phyloP scores from a whole-genome alignment of 2,329 filamentous ascomycete species.

The Colletotrichum limetticola region DNA sequence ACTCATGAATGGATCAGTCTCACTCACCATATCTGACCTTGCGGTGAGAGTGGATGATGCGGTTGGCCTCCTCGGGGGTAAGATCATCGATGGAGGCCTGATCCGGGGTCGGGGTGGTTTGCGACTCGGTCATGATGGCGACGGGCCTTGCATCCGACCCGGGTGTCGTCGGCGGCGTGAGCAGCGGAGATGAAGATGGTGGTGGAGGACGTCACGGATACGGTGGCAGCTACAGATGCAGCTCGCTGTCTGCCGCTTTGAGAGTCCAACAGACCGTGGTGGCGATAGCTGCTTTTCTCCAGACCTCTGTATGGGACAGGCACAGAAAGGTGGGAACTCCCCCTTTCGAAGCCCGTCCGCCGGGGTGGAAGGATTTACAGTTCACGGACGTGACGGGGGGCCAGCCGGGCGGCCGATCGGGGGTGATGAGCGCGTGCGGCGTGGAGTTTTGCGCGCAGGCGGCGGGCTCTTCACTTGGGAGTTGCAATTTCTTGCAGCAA shows the following conservation, averaged over 20 bases:
- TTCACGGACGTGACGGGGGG: conserved; percentile 8
- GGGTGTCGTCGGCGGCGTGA: background rate
- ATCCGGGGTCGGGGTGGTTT: conserved; percentile 56
- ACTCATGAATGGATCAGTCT: background rate
- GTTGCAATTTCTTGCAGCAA: background rate
- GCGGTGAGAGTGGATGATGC: conserved; percentile 76
- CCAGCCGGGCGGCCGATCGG: background rate
- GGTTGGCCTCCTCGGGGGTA: conserved; percentile 73
- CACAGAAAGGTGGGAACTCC: conserved; percentile 3
- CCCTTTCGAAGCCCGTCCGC: background rate
- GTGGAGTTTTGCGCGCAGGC: background rate
- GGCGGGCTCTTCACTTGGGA: background rate
- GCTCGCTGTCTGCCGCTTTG: background rate
- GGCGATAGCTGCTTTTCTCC: background rate
- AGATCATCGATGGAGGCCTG: conserved; percentile 64
- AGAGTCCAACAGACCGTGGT: background rate
- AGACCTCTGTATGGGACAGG: background rate
- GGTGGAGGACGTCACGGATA: background rate
- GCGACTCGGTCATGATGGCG: conserved; percentile 55
- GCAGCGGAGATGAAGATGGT: background rate
- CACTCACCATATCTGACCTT: conserved; percentile 75
- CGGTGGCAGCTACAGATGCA: background rate
- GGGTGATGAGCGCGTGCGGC: background rate
- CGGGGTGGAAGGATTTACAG: conserved; percentile 1
- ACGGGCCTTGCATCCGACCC: conserved; percentile 25